Conservation (phyloP, 1,139 yeast species). For the Barnettozyma hawaiiensis region DNA sequence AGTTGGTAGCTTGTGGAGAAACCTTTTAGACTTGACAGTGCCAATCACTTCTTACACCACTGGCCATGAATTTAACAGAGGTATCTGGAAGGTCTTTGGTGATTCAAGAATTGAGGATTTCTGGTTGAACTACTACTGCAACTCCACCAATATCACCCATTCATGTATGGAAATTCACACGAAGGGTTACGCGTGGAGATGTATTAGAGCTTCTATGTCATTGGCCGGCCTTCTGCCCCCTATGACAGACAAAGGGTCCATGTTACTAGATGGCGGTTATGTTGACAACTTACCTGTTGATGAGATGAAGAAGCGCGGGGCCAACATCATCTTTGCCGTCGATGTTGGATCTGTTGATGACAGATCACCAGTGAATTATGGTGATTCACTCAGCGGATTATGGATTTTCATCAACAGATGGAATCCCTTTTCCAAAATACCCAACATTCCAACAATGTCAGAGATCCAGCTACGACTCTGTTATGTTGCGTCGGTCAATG, state of each 20-base stretch:
- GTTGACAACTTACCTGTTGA: slow-evolving; percentile 88
- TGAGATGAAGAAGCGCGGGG: slow-evolving; percentile 88
- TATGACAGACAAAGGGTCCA: slow-evolving; percentile 80
- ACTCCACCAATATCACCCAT: slow-evolving; percentile 93
- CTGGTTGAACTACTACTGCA: slow-evolving; percentile 85
- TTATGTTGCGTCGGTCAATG: slow-evolving; percentile 92
- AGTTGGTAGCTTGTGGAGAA: slow-evolving; percentile 82
- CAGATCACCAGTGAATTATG: slow-evolving; percentile 83
- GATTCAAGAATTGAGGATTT: slow-evolving; percentile 91
- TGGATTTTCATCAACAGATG: slow-evolving; percentile 88
- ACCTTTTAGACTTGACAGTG: slow-evolving; percentile 76
- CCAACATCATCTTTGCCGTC: slow-evolving; percentile 84
- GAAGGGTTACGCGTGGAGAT: slow-evolving; percentile 92
- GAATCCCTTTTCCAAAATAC: slow-evolving; percentile 85
- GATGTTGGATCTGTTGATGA: slow-evolving; percentile 97
- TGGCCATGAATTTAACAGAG: slow-evolving; percentile 94
- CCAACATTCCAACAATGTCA: slow-evolving; percentile 90
- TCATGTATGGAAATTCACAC: slow-evolving; percentile 94
- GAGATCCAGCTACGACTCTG: slow-evolving; percentile 92
- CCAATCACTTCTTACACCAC: slow-evolving; percentile 94
- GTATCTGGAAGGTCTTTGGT: slow-evolving; percentile 94
- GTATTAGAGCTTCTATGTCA: slow-evolving; percentile 94
- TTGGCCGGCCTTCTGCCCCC: slow-evolving; percentile 93
- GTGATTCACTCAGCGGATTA: slow-evolving; percentile 86
- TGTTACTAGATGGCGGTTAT: slow-evolving; percentile 95